A percentile compares a stretch with the other conserved stretches of the same genome.
phyloP scores from a whole-genome alignment of 208 protist species.

The Crithidia sp. region DNA sequence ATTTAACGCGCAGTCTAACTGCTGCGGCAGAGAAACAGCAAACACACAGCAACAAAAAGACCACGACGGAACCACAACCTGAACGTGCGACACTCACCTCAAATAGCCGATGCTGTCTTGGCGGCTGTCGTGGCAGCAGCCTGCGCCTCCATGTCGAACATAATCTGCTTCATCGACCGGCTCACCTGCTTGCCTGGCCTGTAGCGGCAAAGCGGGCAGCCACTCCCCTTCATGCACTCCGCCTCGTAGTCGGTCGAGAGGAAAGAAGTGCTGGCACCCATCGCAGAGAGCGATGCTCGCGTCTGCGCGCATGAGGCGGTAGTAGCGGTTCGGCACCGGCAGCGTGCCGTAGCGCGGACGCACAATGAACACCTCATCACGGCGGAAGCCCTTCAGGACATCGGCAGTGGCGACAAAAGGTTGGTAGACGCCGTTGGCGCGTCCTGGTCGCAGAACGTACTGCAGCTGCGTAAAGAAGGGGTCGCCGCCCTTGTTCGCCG shows the following conservation, averaged over 20 bases:
- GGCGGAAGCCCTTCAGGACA: slow-evolving; percentile 79
- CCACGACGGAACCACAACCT: no score
- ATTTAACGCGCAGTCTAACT: no score
- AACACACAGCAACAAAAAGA: no score
- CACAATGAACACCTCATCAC: slow-evolving; percentile 91
- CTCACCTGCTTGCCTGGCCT: slow-evolving; percentile 63
- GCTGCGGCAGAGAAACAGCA: no score
- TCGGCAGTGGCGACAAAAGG: slow-evolving; percentile 84
- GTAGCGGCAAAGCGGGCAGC: slow-evolving; percentile 91
- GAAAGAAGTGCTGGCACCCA: slow-evolving; percentile 95
- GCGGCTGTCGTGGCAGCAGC: background rate
- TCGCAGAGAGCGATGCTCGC: slow-evolving; percentile 83
- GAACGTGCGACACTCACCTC: no score
- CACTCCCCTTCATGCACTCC: slow-evolving; percentile 85
- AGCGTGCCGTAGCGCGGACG: slow-evolving; percentile 66
- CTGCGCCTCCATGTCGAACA: slow-evolving; percentile 44
- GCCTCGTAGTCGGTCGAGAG: slow-evolving; percentile 90
- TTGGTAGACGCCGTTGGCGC: slow-evolving; percentile 74
- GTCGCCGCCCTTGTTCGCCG: slow-evolving; percentile 76
- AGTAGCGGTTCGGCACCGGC: slow-evolving; percentile 87
- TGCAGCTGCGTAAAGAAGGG: slow-evolving; percentile 91
- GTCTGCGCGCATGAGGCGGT: slow-evolving; percentile 83
- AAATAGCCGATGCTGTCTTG: background rate
- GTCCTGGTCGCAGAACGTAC: slow-evolving; percentile 76
- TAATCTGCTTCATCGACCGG: slow-evolving; percentile 67